Evolutionary conservation across 495 filamentous ascomycete genomes (phyloP), one percentile per base, ranked within the genome.

Genomic region (Daldinia decipiens): DNA sequence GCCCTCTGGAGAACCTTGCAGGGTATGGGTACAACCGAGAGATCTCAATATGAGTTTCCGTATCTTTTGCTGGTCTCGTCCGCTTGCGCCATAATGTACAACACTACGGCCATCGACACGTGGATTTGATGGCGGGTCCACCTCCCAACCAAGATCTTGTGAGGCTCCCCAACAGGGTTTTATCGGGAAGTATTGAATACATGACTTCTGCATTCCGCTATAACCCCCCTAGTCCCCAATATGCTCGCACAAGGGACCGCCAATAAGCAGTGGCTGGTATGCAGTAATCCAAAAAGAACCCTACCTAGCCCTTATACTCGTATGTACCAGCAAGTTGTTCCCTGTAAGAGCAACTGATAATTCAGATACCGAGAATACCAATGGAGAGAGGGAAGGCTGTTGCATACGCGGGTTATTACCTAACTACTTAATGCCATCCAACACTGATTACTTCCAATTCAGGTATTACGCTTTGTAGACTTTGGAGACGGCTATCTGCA

Each of bases 71-170:
- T 11, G 45, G 39, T 26, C 9, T 60, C 36, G 40, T 39, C 59
- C 57, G 47, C 58, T 72, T 43, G 63, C 70, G 65, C 57, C 60
- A 68, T 72, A 19, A 40, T 58, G 34, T 53, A 53, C 50, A 5
- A 31, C 27, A 17, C 50, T 53, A 31, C 34, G 32, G 62, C 61
- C 59, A 57, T 65, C 57, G 21, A 45, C 65, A 65, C 65, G 67
- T 65, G 70, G 65, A 24, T 64, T 65, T 17, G 31, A 59, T 27
- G 39, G 12, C 34, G 61, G 70, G 50, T 65, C 70, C 70, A 72
- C 70, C 56, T 13, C 21, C 0, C 24, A 60, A 65, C 70, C 70
- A 52, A 68, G 70, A 68, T 72, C 70, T 65, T 29, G 64, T 55
- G 45, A 68, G 56, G 50, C 51, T 63, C 51, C 60, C 52, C 34